Base-by-base conservation (phyloP, 768 basidiomycete genomes). In the Xerocomellus chrysenteron region DNA sequence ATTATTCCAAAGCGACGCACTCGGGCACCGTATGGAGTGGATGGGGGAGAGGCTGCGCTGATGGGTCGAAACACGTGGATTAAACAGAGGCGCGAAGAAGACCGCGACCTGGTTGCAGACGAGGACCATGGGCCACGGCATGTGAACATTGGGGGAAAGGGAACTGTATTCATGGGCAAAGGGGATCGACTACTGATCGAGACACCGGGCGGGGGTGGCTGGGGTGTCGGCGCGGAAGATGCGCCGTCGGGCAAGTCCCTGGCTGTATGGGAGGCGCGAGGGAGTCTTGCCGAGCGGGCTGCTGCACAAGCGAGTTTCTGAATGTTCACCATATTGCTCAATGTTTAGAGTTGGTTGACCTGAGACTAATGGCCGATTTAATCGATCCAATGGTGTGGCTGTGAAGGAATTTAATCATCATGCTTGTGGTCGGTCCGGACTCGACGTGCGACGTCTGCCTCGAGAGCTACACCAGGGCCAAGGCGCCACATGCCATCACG, bases 181-280 rank as follows among this genome's bases (percentile, higher is more conserved):
- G 90, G 92, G 7, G 94, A 97, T 67, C 77, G 79, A 48, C 68
- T 97, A 56, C 62, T 87, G 55, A 84, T 96, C 47, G 86, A 94
- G 74, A 95, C 94, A 0, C 94, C 94, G 0, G 94, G 94, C 1
- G 94, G 88, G 10, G 94, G 94, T 8, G 94, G 85, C 3, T 96
- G 90, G 90, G 94, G 94, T 1, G 35, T 47, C 8, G 62, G 36
- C 4, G 17, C 56, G 17, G 54, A 19, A 19, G 59, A 54, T 9
- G 56, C 70, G 30, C 7, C 28, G 8, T 7, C 28, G 28, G 28
- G 28, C 28, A 30, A 30, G 5, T 1, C 28, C 5, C 6, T 30
- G 28, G 28, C 6, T 8, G 28, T 1, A 9, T 89, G 88, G 88
- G 85, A 86, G 63, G 83, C 86, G n/a, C 73, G 88, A 54, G 87